Evolutionary conservation across 2,329 filamentous ascomycete species (phyloP), one percentile per base, ranked within the genome.

Genomic region (Juglanconis oblonga): DNA sequence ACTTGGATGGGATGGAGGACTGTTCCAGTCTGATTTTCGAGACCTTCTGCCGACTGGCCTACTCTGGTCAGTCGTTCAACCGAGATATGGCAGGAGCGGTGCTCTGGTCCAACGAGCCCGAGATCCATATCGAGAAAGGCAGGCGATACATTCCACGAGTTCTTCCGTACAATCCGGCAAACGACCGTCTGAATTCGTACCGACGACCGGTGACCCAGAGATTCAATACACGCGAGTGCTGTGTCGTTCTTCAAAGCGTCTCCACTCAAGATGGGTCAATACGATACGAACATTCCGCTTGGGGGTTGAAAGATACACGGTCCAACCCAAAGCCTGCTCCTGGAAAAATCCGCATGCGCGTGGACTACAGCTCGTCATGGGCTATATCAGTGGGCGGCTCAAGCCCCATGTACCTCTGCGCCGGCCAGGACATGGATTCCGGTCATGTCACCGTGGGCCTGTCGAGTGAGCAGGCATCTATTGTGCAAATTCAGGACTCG

Each of bases 151-250:
- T 79, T 3, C 74, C 77, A 0, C 74, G 77, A 0, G 66, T 79
- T 3, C 17, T 78, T 2, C 75, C 77, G 0, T 75, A 73, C 66
- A 69, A 72, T 45, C 58, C 68, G 1, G 73, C 67, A 5, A 79
- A 78, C 57, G 68, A 75, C 44, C 69, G 74, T 0, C 64, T 72
- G 52, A 79, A 78, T 53, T 70, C 76, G 1, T 55, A 69, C 2
- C 72, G 76, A 7, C 70, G 76, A 6, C 58, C 74, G 1, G 70
- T 79, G 8, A 63, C 69, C 0, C 66, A 62, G 2, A 59, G 62
- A 0, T 52, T 72, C 31, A 74, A 77, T 60, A 75, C 72, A 0
- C 66, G 75, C 4, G 67, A 69, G n/a, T 64, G 67, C 0, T 55
- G 62, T 8, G 67, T 77, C 50, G 52, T 76, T 38, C 51, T 70